Base-by-base conservation (phyloP, 768 basidiomycete genomes). In the Rhizopogon vesiculosus region DNA sequence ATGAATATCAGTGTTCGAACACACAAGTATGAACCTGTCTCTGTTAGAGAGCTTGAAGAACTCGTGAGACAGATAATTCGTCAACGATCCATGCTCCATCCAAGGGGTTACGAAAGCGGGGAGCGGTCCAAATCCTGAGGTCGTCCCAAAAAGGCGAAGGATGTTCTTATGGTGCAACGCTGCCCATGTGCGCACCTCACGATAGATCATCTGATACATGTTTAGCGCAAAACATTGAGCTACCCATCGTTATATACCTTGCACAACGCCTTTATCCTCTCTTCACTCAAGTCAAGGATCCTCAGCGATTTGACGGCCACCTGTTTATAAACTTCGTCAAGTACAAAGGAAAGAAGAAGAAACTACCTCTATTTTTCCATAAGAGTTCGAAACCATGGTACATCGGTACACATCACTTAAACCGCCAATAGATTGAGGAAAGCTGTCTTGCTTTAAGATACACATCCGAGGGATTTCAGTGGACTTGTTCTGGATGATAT, bases 81-180 rank as follows among this genome's bases (percentile, higher is more conserved):
- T 64, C 40, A 69, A 52, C 1, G 53, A 58, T 2, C 67, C 68
- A 49, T 62, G 61, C n/a, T 67, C 64, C 43, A 60, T 52, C 66
- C 66, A 67, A 1, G 66, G 66, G 28, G 59, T 63, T 35, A 67
- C 59, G 52, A 67, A 59, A 8, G 66, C 58, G 18, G 51, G 53
- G 25, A 65, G 58, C 3, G 53, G 59, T 12, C 66, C 66, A 55
- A 66, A 67, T 19, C 56, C 60, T 6, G 52, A 42, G 12, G 52
- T 58, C 18, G 59, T 54, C 22, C 66, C 66, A 50, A 57, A 58
- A 12, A 67, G 46, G 5, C 51, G 62, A n/a, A 66, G 45, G 4
- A 67, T 39, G 33, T 62, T 51, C 10, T 55, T 42, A 54, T 67
- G 66, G 29, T 33, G 42, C 39, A 56, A 45, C 8, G 3, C 33